Evolutionary conservation across 352 stramenopile species (phyloP).

Genomic region (Phytophthora pinifolia): DNA sequence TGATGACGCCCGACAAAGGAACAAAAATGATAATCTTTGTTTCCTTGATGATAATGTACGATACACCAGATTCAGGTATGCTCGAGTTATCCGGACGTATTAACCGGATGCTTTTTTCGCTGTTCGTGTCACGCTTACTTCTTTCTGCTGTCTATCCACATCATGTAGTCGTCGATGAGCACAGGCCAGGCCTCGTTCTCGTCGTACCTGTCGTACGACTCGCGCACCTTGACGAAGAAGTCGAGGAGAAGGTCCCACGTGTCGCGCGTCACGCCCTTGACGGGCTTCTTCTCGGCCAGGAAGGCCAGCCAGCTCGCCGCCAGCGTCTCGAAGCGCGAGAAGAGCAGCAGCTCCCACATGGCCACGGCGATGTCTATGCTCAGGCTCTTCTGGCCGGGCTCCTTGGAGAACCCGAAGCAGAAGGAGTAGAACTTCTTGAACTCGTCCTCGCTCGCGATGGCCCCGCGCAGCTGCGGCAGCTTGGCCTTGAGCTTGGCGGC

Average conservation of each 20-base stretch:
- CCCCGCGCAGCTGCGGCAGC: slow-evolving; percentile 53
- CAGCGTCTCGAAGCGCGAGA: slow-evolving; percentile 62
- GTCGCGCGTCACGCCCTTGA: slow-evolving; percentile 83
- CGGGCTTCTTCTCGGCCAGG: slow-evolving; percentile 69
- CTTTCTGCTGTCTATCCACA: slow-evolving; percentile 77
- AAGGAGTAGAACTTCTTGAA: slow-evolving; percentile 90
- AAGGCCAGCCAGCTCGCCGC: slow-evolving; percentile 78
- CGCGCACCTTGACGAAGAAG: slow-evolving; percentile 82
- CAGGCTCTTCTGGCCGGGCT: slow-evolving; percentile 86
- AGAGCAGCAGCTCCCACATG: slow-evolving; percentile 87
- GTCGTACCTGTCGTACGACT: slow-evolving; percentile 84
- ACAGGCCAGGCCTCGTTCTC: slow-evolving; percentile 90
- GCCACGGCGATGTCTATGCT: slow-evolving; percentile 82
- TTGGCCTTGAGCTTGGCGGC: slow-evolving; percentile 55
- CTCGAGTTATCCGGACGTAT: no score
- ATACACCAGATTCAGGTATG: no score
- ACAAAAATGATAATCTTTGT: no score
- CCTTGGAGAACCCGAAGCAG: slow-evolving; percentile 88
- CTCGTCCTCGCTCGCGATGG: slow-evolving; percentile 47
- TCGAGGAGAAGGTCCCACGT: slow-evolving; percentile 87
- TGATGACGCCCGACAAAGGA: no score
- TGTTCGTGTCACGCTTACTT: slow-evolving; percentile 12
- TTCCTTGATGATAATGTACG: no score
- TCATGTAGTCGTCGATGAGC: slow-evolving; percentile 90
- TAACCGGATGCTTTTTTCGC: no score